Evolutionary conservation across 225 moss, liverwort and hornwort genomes (phyloP), one percentile per base, ranked within the genome.

Genomic region (Physcomitrium patens): DNA sequence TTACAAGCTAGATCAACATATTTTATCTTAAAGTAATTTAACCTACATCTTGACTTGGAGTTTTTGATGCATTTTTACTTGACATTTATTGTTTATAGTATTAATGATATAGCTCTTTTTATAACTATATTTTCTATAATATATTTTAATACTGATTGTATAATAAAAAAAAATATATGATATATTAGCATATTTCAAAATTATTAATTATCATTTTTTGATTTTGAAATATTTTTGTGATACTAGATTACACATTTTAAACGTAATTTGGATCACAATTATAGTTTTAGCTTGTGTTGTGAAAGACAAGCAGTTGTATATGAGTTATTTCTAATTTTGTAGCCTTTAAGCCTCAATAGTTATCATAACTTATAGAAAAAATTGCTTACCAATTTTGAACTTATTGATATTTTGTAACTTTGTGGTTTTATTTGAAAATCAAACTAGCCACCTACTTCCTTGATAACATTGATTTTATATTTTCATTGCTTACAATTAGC

Each of bases 111-210:
- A n/a, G n/a, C n/a, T n/a, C n/a, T n/a, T n/a, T n/a, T n/a, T n/a
- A n/a, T n/a, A n/a, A n/a, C n/a, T n/a, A n/a, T n/a, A n/a, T n/a
- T n/a, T n/a, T 59, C 71, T n/a, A n/a, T 63, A 56, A 12, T 64
- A 43, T 63, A 63, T 63, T 63, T 43, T 26, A 64, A 63, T 43
- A n/a, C 56, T 75, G 65, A 67, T 68, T 76, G 76, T 76, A 76
- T 41, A 68, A 16, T 65, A 56, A 63, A 57, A 71, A 71, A 59
- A 71, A n/a, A 46, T 44, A 17, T 48, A 10, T n/a, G n/a, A 45
- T 18, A 0, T 27, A 23, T 41, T 64, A 52, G n/a, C n/a, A n/a
- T n/a, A n/a, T 18, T 54, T 65, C 43, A 15, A 42, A 7, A n/a
- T 54, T 45, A 18, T 44, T 45, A 55, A 65, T 12, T 6, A 10